phyloP scores from a whole-genome alignment of 169 alveolate genomes.

The Cryptosporidium felis region DNA sequence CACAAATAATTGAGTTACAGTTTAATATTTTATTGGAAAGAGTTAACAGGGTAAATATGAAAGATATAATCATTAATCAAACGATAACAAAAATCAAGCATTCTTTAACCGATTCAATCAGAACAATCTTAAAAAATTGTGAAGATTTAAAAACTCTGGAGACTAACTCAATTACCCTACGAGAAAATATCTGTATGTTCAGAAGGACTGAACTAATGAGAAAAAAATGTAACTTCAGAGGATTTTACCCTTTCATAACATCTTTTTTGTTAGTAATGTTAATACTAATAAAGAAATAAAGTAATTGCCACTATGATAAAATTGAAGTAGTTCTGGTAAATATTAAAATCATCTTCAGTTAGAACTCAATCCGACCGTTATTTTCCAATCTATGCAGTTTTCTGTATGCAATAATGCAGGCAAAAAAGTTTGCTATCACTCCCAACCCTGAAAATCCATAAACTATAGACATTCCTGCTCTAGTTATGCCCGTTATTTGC shows the following conservation, averaged over 20 bases:
- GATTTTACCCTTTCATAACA: no score
- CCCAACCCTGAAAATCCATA: constrained; percentile 64
- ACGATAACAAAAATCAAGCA: background rate
- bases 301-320: no score
- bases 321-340: no score
- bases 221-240: no score
- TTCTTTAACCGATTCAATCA: background rate
- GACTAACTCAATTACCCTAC: background rate
- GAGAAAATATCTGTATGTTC: background rate
- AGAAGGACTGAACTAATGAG: no score
- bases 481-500: constrained; percentile 53
- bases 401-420: constrained; percentile 30
- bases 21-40: background rate
- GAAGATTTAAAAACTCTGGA: constrained; percentile 26
- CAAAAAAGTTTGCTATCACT: constrained; percentile 20
- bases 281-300: no score
- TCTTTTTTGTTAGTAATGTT: no score
- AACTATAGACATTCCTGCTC: constrained; percentile 61
- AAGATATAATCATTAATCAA: background rate
- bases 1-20: no score
- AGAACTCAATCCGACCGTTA: no score
- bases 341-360: no score
- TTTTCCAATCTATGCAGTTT: no score
- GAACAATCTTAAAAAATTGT: background rate
- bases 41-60: background rate